Evolutionary conservation across 2,329 filamentous ascomycete genomes (phyloP), one percentile per base, ranked within the genome.

Genomic region (Sphaerostilbella broomeana): DNA sequence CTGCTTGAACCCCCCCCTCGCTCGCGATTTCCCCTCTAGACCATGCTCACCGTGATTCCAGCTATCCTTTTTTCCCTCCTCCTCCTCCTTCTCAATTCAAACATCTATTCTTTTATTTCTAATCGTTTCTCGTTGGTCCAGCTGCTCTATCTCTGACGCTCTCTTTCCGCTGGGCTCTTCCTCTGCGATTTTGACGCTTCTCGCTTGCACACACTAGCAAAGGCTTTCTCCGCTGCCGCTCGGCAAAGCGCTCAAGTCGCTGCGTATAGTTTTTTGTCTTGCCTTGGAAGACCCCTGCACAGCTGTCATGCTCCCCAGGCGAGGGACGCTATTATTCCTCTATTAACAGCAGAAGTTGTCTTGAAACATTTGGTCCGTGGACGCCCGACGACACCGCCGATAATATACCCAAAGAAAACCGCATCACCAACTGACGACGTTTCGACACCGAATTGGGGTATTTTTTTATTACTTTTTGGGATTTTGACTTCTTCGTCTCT

Each of bases 221-320:
- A n/a, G n/a, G n/a, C n/a, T n/a, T 28, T 41, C 25, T 35, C 9
- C 29, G 24, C 20, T 25, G 38, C 26, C 31, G 16, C 20, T 24
- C 13, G 24, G 31, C 21, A 29, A 18, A 29, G 22, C 22, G 31
- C 38, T 35, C 30, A 41, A 32, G 32, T 41, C 32, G 32, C 32
- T 41, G 26, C 17, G 27, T 35, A 24, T 40, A 18, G 20, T 19
- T 29, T 19, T 38, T 27, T 29, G 35, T 30, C 35, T 36, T 27
- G 40, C 34, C 12, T 24, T 43, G 32, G 35, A 39, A 19, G 41
- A 43, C 32, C 42, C 42, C 38, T 44, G 42, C 33, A 27, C 32
- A 17, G 28, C 42, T 29, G 33, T 33, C 42, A 41, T 44, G 38
- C 38, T 41, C 34, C 34, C 27, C 30, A 33, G 31, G 42, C 35